Evolutionary conservation across 768 basidiomycete species (phyloP).

Genomic region (Pleurotus eryngii): DNA sequence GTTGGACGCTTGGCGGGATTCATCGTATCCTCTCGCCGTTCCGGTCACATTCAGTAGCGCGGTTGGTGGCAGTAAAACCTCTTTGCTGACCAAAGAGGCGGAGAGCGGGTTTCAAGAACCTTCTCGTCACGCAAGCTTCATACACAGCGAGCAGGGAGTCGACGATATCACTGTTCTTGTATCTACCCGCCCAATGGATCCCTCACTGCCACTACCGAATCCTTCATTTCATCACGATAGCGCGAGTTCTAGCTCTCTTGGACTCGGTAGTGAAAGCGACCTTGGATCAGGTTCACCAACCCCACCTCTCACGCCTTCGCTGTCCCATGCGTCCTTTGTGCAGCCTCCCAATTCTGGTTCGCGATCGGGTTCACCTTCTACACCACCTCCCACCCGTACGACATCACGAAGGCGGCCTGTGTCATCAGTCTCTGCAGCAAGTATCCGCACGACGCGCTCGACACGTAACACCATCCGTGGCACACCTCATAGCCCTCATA

Average conservation of each 20-base stretch:
- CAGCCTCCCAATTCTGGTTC: constrained; percentile 1
- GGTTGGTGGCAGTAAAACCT: constrained; percentile 28
- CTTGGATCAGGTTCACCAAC: constrained; percentile 9
- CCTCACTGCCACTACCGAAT: constrained; percentile 18
- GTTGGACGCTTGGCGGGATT: constrained; percentile 25
- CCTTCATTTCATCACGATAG: constrained; percentile 20
- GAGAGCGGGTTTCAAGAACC: constrained; percentile 11
- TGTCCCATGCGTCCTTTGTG: constrained; percentile 3
- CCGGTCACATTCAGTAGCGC: constrained; percentile 16
- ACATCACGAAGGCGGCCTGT: constrained; percentile 28
- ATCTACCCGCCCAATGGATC: constrained; percentile 12
- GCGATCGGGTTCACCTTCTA: constrained; percentile 33
- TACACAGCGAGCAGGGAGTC: constrained; percentile 12
- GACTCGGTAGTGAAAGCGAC: constrained; percentile 10
- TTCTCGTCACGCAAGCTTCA: constrained; percentile 14
- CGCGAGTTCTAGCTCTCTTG: constrained; percentile 28
- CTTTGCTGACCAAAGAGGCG: constrained; percentile 24
- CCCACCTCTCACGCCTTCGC: constrained; percentile 8
- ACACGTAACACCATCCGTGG: constrained; percentile 46
- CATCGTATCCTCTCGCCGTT: constrained; percentile 18
- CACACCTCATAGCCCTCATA: constrained; percentile 58
- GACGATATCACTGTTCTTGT: constrained; percentile 14
- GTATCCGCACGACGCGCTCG: constrained; percentile 24
- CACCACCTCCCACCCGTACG: constrained; percentile 32
- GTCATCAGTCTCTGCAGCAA: constrained; percentile 36